Evolutionary conservation across 306 rosid genomes (phyloP), one percentile per base, ranked within the genome.

Genomic region (Vachellia collinsii): DNA sequence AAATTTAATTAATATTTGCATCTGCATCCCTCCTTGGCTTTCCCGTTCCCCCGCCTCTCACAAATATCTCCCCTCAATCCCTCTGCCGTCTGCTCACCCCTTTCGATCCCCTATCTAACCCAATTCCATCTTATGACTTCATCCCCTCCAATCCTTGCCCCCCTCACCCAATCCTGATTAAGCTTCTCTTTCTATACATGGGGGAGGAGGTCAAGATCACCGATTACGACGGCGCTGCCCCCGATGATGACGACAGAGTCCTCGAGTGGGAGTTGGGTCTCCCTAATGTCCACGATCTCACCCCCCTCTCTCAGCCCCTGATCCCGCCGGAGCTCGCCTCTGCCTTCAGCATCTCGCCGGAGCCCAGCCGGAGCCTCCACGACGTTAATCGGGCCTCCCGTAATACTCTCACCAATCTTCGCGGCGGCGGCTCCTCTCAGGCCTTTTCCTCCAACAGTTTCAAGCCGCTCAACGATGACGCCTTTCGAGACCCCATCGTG

Each of bases 331-430:
- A 91, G 78, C 90, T 95, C 1, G 98, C 98, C 8, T 81, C 92
- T 36, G 99, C 98, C 64, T 95, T 95, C 78, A 88, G 97, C 72
- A 95, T 95, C 75, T 83, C 92, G 5, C 97, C 93, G 84, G 93
- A 77, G 85, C 89, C 94, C 6, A 64, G 25, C 69, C 92, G 94
- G 47, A 84, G 93, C 0, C 37, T 66, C 47, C 1, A 81, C 37
- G 99, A 95, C 19, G 99, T 95, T 63, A 89, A 88, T 76, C 97
- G 90, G 48, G 98, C 98, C 5, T 93, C 99, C 19, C 86, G 81
- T 36, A 87, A 80, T 65, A 93, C 96, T n/a, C 79, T 95, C 22
- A 86, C 92, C 10, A 80, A 83, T 19, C 86, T 95, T 37, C 97
- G 94, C 6, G 84, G 84, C 6, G 81, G 79, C 2, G 74, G 68